Conservation (phyloP, 225 moss, liverwort and hornwort genomes). For the Antitrichia curtipendula region DNA sequence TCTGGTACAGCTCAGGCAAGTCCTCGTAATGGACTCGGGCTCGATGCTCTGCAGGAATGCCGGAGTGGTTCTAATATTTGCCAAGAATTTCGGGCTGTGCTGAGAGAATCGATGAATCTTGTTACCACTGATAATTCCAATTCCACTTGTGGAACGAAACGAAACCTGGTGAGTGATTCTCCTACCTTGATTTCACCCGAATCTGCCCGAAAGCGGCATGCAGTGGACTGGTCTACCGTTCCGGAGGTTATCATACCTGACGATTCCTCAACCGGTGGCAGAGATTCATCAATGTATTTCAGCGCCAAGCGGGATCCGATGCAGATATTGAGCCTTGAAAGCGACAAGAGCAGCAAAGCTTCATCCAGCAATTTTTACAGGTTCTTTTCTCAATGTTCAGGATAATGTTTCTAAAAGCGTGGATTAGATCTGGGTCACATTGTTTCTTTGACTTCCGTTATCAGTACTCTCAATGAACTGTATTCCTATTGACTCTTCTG, state of each 20-base stretch:
- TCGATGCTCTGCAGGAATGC: constrained; percentile 1
- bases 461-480: background rate
- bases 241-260: background rate
- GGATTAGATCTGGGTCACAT: background rate
- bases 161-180: background rate
- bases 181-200: background rate
- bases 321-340: background rate
- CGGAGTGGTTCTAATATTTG: background rate
- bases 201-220: background rate
- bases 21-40: background rate
- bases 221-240: background rate
- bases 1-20: background rate
- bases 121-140: background rate
- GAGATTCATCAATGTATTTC: background rate
- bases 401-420: background rate
- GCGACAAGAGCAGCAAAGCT: background rate
- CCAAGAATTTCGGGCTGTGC: constrained; percentile 14
- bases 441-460: background rate
- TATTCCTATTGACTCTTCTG: background rate
- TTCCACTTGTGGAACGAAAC: background rate
- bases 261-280: constrained; percentile 1
- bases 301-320: background rate
- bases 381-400: background rate
- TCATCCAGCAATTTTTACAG: background rate
- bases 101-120: constrained; percentile 3